Evolutionary conservation across 2,329 filamentous ascomycete genomes (phyloP).

Genomic region (Arthrocladium fulminans): DNA sequence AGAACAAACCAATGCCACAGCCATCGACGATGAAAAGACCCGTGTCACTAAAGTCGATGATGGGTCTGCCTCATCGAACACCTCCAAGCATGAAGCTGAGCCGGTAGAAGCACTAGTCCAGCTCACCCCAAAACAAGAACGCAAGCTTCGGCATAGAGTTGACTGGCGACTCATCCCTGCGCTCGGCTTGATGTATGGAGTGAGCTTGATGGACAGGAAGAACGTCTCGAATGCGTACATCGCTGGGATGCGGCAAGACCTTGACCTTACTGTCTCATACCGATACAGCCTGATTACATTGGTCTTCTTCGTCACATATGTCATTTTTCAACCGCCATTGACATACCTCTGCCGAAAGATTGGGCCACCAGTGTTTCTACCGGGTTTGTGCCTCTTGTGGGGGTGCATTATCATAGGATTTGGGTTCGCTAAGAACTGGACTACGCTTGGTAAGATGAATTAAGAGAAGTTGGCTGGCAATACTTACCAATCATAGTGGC

Average conservation of each 20-base stretch:
- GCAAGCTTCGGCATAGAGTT: slow-evolving; percentile 37
- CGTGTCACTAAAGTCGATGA: neutral
- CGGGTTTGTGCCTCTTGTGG: neutral
- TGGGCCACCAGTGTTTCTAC: slow-evolving; percentile 36
- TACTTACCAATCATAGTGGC: slow-evolving; percentile 5
- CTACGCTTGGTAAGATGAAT: slow-evolving; percentile 13
- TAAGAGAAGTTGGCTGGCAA: neutral
- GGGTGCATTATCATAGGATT: slow-evolving; percentile 17
- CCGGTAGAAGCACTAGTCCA: neutral
- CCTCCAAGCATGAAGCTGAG: neutral
- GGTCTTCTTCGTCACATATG: slow-evolving; percentile 65
- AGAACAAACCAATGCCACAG: neutral
- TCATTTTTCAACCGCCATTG: slow-evolving; percentile 61
- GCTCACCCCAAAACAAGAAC: neutral
- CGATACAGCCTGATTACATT: slow-evolving; percentile 49
- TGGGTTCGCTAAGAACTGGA: slow-evolving; percentile 25
- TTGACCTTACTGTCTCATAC: slow-evolving; percentile 23
- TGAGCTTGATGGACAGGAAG: slow-evolving; percentile 69
- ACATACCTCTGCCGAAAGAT: slow-evolving; percentile 59
- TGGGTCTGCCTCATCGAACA: neutral
- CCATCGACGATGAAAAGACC: neutral
- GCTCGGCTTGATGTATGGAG: slow-evolving; percentile 60
- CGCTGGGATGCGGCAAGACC: slow-evolving; percentile 42
- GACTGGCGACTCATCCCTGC: slow-evolving; percentile 57
- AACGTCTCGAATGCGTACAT: slow-evolving; percentile 65